Percentiles rank a stretch among this genome's conserved stretches.
Conservation (phyloP, 2,329 filamentous ascomycete genomes). For the Diaporthe nobilis region DNA sequence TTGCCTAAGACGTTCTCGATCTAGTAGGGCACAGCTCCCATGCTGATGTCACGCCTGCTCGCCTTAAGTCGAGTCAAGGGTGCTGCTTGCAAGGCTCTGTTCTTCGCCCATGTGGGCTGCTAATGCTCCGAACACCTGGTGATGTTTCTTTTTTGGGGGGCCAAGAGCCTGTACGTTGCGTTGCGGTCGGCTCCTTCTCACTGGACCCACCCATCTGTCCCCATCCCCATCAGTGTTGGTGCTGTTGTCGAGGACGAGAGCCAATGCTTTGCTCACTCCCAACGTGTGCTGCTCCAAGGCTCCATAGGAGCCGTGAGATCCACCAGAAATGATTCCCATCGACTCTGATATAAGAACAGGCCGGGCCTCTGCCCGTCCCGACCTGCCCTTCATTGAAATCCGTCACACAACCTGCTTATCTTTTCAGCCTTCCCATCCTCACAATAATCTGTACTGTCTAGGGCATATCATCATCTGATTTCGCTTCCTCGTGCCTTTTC, state of each 20-base stretch:
- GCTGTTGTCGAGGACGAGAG: conserved; percentile 4
- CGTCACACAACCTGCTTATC: neutral
- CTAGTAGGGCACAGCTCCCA: conserved; percentile 12
- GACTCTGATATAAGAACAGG: conserved; percentile 29
- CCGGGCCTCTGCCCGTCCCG: neutral
- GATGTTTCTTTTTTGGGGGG: conserved; percentile 18
- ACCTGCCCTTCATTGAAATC: neutral
- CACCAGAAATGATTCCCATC: neutral
- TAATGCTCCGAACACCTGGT: conserved; percentile 19
- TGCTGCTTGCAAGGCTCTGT: conserved; percentile 20
- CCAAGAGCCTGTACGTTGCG: conserved; percentile 16
- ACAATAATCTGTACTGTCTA: neutral
- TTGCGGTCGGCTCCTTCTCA: conserved; percentile 26
- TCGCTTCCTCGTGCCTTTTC: neutral
- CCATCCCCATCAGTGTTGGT: conserved; percentile 24
- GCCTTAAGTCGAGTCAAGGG: conserved; percentile 3
- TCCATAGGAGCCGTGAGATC: conserved; percentile 9
- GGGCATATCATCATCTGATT: neutral
- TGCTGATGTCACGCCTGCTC: conserved; percentile 2
- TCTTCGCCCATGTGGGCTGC: conserved; percentile 25
- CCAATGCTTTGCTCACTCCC: conserved; percentile 10
- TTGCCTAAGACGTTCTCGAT: conserved; percentile 6
- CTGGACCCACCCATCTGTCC: neutral
- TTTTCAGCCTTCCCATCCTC: neutral
- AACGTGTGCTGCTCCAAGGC: neutral